Evolutionary conservation across 768 basidiomycete species (phyloP), one percentile per base, ranked within the genome.

Genomic region (Kwoniella pini): DNA sequence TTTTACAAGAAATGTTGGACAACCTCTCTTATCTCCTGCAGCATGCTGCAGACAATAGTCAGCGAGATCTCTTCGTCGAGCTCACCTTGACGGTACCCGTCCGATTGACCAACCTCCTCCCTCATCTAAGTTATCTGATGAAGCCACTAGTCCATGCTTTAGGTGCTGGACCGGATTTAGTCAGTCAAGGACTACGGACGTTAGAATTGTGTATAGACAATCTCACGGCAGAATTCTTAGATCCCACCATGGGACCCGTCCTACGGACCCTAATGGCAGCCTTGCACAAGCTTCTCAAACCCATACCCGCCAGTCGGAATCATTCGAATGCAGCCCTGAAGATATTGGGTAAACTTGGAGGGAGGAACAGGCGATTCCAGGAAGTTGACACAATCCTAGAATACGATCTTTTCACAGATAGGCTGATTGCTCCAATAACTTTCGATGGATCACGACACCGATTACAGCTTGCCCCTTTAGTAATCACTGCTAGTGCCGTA

Each of bases 181-280:
- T 97, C 54, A 88, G 91, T 22, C 96, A 99, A 81, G 96, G 96
- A 44, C 81, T 99, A 24, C 85, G 96, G 5, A 99, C 96, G 0
- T 84, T 99, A 60, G 96, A 99, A 78, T 83, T 99, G n/a, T 98
- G 95, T 80, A 95, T 98, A 71, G 96, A 99, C 81, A 99, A 98
- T 75, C 84, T 99, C 26, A 96, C 92, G 0, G 91, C 92, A 1
- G 96, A 98, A 79, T 98, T 98, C 81, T 84, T 99, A 27, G 95
- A 98, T 71, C 96, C 96, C 2, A 94, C 92, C 1, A 85, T 98
- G 65, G 90, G 87, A 63, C 91, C 90, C 0, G 93, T 98, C 43
- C 83, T 96, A 42, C 84, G 92, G 46, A 92, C 98, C 64, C 81
- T 99, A 57, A 98, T 93, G 90, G 89, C 89, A 63, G 95, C 93